phyloP scores from a whole-genome alignment of 495 filamentous ascomycete species.

The Cercophora sp. region DNA sequence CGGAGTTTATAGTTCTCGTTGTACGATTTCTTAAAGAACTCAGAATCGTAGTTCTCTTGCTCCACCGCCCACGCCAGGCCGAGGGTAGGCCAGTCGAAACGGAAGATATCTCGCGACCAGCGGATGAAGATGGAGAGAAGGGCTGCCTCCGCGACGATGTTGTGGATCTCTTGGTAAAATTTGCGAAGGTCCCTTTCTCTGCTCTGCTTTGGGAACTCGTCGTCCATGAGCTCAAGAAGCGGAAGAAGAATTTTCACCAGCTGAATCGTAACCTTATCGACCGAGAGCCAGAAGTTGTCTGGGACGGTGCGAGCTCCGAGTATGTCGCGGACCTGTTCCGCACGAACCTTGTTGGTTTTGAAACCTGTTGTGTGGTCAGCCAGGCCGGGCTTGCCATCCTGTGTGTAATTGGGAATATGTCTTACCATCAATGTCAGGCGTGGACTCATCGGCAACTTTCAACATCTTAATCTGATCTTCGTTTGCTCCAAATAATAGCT shows the following conservation, averaged over 20 bases:
- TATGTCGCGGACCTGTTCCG: slow-evolving; percentile 24
- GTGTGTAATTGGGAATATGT: neutral
- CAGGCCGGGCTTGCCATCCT: neutral
- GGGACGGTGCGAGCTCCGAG: slow-evolving; percentile 30
- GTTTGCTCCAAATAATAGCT: slow-evolving; percentile 41
- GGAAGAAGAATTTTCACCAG: slow-evolving; percentile 40
- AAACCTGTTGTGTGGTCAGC: slow-evolving; percentile 32
- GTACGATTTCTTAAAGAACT: slow-evolving; percentile 31
- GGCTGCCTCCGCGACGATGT: slow-evolving; percentile 40
- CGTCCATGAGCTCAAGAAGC: slow-evolving; percentile 33
- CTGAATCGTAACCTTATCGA: slow-evolving; percentile 39
- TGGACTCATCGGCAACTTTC: slow-evolving; percentile 33
- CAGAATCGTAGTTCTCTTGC: slow-evolving; percentile 32
- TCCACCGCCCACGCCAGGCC: slow-evolving; percentile 38
- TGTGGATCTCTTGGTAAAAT: slow-evolving; percentile 43
- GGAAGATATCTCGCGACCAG: slow-evolving; percentile 44
- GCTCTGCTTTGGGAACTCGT: slow-evolving; percentile 17
- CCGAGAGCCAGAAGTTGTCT: slow-evolving; percentile 35
- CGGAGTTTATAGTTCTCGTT: neutral
- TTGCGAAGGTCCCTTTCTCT: slow-evolving; percentile 9
- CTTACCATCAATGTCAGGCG: slow-evolving; percentile 38
- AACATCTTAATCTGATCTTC: slow-evolving; percentile 26
- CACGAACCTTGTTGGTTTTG: slow-evolving; percentile 34
- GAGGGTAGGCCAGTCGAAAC: slow-evolving; percentile 33
- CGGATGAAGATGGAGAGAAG: slow-evolving; percentile 42